A percentile compares a stretch with the other conserved stretches of the same genome.
These are phyloP conservation scores for Leccinum griseonigrum DNA, from an alignment of 1,284 basidiomycete genomes.

Conservation along the genomic window DNA sequence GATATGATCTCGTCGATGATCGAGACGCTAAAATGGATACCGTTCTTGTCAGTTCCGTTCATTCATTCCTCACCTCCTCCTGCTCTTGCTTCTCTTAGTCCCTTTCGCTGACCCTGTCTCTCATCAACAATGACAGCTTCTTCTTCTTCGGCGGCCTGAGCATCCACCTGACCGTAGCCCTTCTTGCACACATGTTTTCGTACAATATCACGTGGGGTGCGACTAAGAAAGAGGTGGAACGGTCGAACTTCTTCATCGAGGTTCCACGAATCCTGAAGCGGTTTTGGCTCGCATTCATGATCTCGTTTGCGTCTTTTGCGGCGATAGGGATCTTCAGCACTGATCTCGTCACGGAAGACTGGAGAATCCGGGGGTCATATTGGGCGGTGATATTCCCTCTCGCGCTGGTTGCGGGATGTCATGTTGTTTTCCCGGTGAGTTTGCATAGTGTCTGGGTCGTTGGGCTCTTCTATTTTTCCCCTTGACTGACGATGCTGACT, in stretches of 20 bases:
- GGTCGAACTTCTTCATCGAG: slow-evolving; percentile 86
- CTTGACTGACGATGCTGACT: neutral
- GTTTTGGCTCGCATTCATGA: slow-evolving; percentile 37
- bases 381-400: slow-evolving; percentile 74
- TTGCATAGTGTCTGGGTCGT: neutral
- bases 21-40: slow-evolving; percentile 62
- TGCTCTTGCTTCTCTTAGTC: no score
- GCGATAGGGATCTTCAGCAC: slow-evolving; percentile 41
- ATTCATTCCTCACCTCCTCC: neutral
- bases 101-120: neutral
- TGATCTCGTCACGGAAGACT: slow-evolving; percentile 41
- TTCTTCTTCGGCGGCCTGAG: slow-evolving; percentile 81
- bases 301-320: slow-evolving; percentile 35
- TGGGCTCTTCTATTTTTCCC: no score
- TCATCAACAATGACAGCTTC: slow-evolving; percentile 47
- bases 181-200: slow-evolving; percentile 78
- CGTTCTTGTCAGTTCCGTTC: slow-evolving; percentile 53
- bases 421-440: slow-evolving; percentile 68
- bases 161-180: slow-evolving; percentile 67
- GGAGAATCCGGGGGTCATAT: slow-evolving; percentile 45
- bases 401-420: slow-evolving; percentile 53
- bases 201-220: slow-evolving; percentile 85
- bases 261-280: slow-evolving; percentile 78
- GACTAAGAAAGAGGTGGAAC: slow-evolving; percentile 77
- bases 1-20: slow-evolving; percentile 42